Percentiles rank a stretch among this genome's conserved stretches.
Evolutionary conservation across 306 rosid genomes (phyloP).

Genomic region (Fragaria nilgerrensis): DNA sequence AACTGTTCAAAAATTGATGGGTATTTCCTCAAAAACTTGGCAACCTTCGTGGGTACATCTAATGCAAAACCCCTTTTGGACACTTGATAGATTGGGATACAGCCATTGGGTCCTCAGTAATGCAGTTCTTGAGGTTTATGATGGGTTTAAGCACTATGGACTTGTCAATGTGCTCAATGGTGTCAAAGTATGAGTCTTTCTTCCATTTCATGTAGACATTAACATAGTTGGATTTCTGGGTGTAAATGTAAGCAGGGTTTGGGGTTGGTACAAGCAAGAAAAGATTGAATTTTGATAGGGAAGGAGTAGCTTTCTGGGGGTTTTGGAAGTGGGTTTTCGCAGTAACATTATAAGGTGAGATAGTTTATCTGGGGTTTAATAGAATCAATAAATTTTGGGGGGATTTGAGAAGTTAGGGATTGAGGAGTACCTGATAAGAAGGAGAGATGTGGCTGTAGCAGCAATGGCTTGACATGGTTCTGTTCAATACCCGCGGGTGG

Average conservation of each 20-base stretch:
- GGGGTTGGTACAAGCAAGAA: constrained; percentile 13
- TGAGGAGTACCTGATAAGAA: constrained; percentile 22
- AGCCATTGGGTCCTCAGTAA: constrained; percentile 55
- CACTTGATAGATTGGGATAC: constrained; percentile 73
- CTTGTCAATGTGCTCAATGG: constrained; percentile 62
- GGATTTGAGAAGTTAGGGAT: background rate
- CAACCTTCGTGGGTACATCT: constrained; percentile 71
- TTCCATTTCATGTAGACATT: constrained; percentile 94
- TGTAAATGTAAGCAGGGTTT: constrained; percentile 33
- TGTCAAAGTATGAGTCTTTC: constrained; percentile 69
- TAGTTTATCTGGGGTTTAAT: constrained; percentile 48
- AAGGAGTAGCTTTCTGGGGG: constrained; percentile 28
- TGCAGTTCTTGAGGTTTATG: constrained; percentile 66
- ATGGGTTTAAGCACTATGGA: constrained; percentile 65
- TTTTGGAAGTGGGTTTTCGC: constrained; percentile 28
- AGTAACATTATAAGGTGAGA: constrained; percentile 33
- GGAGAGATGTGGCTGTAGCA: background rate
- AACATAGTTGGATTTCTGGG: constrained; percentile 55
- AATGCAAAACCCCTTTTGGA: constrained; percentile 62
- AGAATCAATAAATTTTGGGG: background rate
- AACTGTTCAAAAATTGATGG: constrained; percentile 84
- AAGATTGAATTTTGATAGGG: constrained; percentile 26
- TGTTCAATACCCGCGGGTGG: no score
- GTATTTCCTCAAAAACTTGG: constrained; percentile 71
- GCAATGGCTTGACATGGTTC: no score